phyloP scores from a whole-genome alignment of 2,329 filamentous ascomycete genomes.

The Aspergillus transmontanensis region DNA sequence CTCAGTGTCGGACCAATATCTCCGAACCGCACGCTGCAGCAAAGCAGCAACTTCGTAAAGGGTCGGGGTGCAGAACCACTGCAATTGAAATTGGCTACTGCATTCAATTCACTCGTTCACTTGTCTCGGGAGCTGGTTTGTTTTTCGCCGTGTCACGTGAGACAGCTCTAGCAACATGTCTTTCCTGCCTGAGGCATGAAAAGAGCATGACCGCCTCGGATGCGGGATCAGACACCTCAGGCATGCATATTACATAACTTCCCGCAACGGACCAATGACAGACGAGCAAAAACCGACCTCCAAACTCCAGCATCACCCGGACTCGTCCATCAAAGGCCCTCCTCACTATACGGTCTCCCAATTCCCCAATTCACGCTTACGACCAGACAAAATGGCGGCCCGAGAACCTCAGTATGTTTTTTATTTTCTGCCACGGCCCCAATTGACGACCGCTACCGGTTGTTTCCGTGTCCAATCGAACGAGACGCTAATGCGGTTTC shows the following conservation, averaged over 20 bases:
- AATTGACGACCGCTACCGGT: slow-evolving; percentile 22
- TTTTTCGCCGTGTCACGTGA: slow-evolving; percentile 23
- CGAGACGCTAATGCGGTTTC: neutral
- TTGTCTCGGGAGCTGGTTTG: slow-evolving; percentile 12
- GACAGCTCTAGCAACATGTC: neutral
- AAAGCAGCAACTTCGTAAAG: neutral
- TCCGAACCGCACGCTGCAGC: neutral
- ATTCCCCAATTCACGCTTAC: slow-evolving; percentile 1
- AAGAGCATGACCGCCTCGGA: neutral
- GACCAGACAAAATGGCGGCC: slow-evolving; percentile 22
- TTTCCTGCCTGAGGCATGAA: neutral
- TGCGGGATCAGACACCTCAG: slow-evolving; percentile 7
- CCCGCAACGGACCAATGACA: slow-evolving; percentile 35
- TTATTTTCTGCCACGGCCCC: slow-evolving; percentile 8
- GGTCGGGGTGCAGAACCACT: neutral
- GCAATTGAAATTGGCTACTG: neutral
- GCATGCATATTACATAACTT: slow-evolving; percentile 23
- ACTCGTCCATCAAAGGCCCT: slow-evolving; percentile 24
- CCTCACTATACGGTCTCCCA: neutral
- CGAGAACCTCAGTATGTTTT: slow-evolving; percentile 25
- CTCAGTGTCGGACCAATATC: neutral
- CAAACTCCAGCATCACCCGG: slow-evolving; percentile 33
- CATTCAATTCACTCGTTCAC: neutral
- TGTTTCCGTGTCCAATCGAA: neutral
- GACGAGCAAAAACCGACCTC: slow-evolving; percentile 35